A percentile compares a stretch with the other conserved stretches of the same genome.
phyloP scores from a whole-genome alignment of 352 stramenopile genomes.

The Globisporangium paddicum region DNA sequence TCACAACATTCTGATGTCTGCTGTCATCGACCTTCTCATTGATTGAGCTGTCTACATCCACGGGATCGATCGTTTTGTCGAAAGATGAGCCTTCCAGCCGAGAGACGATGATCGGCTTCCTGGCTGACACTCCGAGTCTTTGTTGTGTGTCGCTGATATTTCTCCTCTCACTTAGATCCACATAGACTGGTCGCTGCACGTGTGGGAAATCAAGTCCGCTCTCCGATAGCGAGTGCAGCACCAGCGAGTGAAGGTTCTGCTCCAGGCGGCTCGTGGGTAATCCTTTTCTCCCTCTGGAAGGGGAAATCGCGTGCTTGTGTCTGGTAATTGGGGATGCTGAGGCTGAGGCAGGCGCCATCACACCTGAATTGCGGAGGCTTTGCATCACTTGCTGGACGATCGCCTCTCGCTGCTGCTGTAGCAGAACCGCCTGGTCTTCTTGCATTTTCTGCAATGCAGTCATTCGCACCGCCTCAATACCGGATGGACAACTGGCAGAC shows the following conservation, averaged over 20 bases:
- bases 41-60: neutral
- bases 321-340: neutral
- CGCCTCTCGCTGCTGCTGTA: constrained; percentile 44
- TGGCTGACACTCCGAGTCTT: neutral
- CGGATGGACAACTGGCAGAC: neutral
- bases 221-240: constrained; percentile 56
- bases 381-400: constrained; percentile 65
- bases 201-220: constrained; percentile 59
- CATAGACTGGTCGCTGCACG: constrained; percentile 22
- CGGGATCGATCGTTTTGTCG: neutral
- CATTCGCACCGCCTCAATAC: neutral
- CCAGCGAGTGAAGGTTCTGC: constrained; percentile 42
- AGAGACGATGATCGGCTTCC: constrained; percentile 4
- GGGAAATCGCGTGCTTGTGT: neutral
- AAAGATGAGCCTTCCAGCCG: neutral
- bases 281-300: neutral
- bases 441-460: constrained; percentile 18
- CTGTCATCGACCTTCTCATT: neutral
- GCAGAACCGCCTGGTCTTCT: constrained; percentile 37
- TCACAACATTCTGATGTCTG: neutral
- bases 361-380: constrained; percentile 32
- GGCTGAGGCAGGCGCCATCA: neutral
- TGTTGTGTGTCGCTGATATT: neutral
- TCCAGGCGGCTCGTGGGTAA: constrained; percentile 24
- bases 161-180: neutral